Conservation (phyloP, 768 basidiomycete genomes). For the Tylopilus sp. region DNA sequence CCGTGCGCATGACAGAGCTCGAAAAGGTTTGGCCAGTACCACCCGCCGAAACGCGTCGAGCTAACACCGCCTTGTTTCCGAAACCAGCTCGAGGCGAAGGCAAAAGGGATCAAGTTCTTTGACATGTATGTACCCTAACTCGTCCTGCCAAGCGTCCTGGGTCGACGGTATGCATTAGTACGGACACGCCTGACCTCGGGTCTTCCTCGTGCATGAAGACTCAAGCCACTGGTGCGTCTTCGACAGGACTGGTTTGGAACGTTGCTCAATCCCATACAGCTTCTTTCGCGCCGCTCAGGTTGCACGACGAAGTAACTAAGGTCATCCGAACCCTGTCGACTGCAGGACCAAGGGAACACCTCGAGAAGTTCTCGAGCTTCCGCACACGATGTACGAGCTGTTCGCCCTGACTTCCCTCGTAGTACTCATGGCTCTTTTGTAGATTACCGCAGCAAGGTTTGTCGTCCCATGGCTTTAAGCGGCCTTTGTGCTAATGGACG, state of each 20-base stretch:
- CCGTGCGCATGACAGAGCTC: constrained; percentile 84
- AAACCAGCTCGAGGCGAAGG: constrained; percentile 69
- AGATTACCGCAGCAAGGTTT: constrained; percentile 78
- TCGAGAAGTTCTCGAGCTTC: constrained; percentile 68
- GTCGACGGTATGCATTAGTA: constrained; percentile 42
- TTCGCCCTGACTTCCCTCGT: not conserved
- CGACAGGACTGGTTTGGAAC: not conserved
- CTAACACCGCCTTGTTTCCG: not conserved
- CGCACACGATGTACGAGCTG: constrained; percentile 61
- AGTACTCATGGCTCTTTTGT: constrained; percentile 20
- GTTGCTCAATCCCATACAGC: constrained; percentile 30
- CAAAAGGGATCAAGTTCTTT: constrained; percentile 77
- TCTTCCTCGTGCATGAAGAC: constrained; percentile 35
- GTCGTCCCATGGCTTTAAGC: constrained; percentile 6
- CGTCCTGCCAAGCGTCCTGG: not conserved
- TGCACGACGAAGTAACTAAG: constrained; percentile 53
- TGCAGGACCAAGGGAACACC: constrained; percentile 58
- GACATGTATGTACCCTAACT: constrained; percentile 59
- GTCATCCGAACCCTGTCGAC: constrained; percentile 68
- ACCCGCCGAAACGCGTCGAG: not conserved
- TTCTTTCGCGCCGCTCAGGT: constrained; percentile 56
- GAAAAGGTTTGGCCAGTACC: constrained; percentile 59
- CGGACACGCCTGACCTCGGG: constrained; percentile 67
- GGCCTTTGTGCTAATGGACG: constrained; percentile 12
- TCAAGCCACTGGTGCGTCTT: constrained; percentile 38